Base-by-base conservation (phyloP, 2,329 filamentous ascomycete species). In the Escovopsis weberi region DNA sequence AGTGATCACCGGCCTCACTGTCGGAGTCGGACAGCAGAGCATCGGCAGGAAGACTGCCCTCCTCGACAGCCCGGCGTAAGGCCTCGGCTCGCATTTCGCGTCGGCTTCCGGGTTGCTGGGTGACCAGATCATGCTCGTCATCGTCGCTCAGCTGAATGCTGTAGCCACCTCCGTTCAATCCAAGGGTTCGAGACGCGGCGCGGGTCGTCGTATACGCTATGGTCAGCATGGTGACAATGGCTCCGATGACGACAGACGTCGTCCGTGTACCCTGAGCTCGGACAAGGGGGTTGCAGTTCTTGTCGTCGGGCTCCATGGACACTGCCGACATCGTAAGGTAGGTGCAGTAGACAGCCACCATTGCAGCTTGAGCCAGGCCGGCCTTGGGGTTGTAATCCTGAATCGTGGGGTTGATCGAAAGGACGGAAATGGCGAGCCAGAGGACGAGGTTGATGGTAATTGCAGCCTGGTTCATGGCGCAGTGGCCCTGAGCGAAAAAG, bases 321-420 rank as follows among this genome's bases (percentile, higher is more conserved):
- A 98, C 91, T 26, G 91, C 91, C 2, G 88, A 95, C 79, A 98
- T 86, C 51, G 91, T 98, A 43, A 98, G 76, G 59, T 98, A 98
- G 37, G 91, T 96, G 75, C 91, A 98, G 70, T 98, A 98, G 45
- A 94, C 77, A 15, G 88, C 86, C 37, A 98, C 91, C 76, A 96
- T 95, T 48, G 91, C 89, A 36, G 88, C 87, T 60, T 98, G 91
- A n/a, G 91, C 91, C 45, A 98, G 73, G 39, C 91, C 91, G 36
- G 91, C 91, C 58, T 89, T 87, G 39, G 88, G 79, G 62, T 98
- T 98, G 59, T 81, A 81, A 55, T 88, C 86, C 62, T 98, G 91
- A 12, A 98, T 78, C 1, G 75, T 75, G 1, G 91, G 88, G 58
- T 96, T 88, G 47, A 98, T 81, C 0, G 89, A 95, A 30, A 95